Base-by-base conservation (phyloP, 345 rosid species). In the Kandelia obovata region DNA sequence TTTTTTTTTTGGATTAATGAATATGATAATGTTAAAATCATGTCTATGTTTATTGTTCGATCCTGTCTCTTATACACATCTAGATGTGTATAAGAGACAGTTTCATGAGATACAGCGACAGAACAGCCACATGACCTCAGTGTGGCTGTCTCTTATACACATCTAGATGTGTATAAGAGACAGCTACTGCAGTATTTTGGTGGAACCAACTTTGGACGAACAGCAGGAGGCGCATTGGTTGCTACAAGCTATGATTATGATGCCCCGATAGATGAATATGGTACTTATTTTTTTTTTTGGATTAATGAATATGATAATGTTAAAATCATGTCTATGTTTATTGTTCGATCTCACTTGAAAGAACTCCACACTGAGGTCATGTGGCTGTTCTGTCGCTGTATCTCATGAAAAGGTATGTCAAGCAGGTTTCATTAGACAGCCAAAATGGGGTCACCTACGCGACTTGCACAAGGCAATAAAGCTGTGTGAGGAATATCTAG, bases 231-330 rank as follows among this genome's bases (percentile, higher is more conserved):
- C 58, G 88, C 88, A 68, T 49, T 87, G 68, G 51, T 83, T 63
- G 89, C 92, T 49, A 82, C 92, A 19, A 87, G 89, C 73, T 87
- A 87, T 53, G 92, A 85, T 73, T 87, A 87, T 61, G 89, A 87
- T 57, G 89, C 92, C 55, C 92, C 92, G n/a, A 61, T 85, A 49
- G 89, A 87, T 73, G 92, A 87, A 78, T 87, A 85, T 43, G 92
- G 89, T 87, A 79, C 62, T 19, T 2, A n/a, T n/a, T n/a, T n/a
- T n/a, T n/a, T 71, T 74, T 28, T 28, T 2, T 35, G 51, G 13
- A 15, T 49, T 35, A 52, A 6, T 43, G 13, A 3, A n/a, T 51
- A 28, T 47, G 13, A 15, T 31, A 27, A 32, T 43, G 30, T 23
- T 60, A 4, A 39, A 46, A 51, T 26, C 57, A 39, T 15, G 17